phyloP scores from a whole-genome alignment of 176 grass and related monocot species.

The Triticum dicoccoides region DNA sequence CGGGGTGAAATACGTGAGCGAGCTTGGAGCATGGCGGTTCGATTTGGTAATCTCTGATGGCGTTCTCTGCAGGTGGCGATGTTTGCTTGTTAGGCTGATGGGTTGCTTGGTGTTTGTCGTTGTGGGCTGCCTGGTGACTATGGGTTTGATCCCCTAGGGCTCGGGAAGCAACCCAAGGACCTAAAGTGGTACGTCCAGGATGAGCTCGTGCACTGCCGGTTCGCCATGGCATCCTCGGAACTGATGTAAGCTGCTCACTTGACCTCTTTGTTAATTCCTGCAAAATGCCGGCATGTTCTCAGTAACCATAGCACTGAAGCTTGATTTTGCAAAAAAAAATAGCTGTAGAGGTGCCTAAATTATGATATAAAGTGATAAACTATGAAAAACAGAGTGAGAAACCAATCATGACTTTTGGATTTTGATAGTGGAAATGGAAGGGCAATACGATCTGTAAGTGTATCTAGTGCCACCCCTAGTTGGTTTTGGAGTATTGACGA shows the following conservation, averaged over 20 bases:
- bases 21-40: no score
- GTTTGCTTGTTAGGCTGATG: neutral
- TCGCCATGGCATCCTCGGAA: conserved; percentile 61
- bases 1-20: no score
- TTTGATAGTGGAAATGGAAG: no score
- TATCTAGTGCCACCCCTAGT: no score
- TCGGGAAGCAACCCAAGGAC: conserved; percentile 62
- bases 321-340: neutral
- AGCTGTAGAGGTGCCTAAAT: neutral
- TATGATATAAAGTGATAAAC: neutral
- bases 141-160: conserved; percentile 83
- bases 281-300: neutral
- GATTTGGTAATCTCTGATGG: neutral
- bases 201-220: conserved; percentile 88
- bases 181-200: conserved; percentile 88
- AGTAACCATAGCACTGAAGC: neutral
- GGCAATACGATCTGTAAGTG: no score
- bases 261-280: neutral
- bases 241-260: conserved; percentile 32
- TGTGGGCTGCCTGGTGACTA: conserved; percentile 67
- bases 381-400: neutral
- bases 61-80: neutral
- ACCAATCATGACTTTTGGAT: neutral
- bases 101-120: neutral
- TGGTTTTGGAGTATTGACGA: no score